phyloP scores from a whole-genome alignment of 176 grass and related monocot genomes.

The Secale cereale region DNA sequence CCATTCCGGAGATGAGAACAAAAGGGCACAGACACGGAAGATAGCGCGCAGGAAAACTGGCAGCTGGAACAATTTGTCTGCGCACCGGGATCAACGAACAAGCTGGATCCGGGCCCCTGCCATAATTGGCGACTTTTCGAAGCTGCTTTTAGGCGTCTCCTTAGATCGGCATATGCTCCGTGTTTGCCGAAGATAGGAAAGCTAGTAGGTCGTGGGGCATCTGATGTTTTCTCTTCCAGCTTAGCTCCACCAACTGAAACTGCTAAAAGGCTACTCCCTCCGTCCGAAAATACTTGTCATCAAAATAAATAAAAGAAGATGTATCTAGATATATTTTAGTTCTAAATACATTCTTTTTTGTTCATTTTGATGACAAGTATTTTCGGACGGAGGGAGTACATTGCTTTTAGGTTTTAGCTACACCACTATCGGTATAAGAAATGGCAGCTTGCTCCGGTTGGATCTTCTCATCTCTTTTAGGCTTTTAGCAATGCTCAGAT shows the following conservation, averaged over 20 bases:
- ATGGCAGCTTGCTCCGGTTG: not conserved
- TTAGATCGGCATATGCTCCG: not conserved
- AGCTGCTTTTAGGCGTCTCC: not conserved
- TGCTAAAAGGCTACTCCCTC: not conserved
- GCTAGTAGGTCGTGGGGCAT: not conserved
- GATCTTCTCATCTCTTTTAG: not conserved
- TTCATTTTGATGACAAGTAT: no score
- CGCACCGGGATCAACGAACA: not conserved
- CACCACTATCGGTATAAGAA: not conserved
- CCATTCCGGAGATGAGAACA: not conserved
- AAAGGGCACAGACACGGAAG: not conserved
- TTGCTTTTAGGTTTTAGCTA: constrained; percentile 6
- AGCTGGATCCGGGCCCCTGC: not conserved
- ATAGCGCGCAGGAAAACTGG: not conserved
- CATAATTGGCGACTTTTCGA: not conserved
- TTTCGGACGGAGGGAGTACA: no score
- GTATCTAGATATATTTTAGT: no score
- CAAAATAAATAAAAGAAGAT: no score
- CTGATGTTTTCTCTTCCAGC: not conserved
- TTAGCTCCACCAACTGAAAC: not conserved
- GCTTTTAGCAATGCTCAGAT: not conserved
- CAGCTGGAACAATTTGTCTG: not conserved
- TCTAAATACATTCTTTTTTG: no score
- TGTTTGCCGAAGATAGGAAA: constrained; percentile 19
- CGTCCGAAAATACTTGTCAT: no score